Percentiles rank a stretch among this genome's conserved stretches.
These are phyloP conservation scores for Neonothopanus nambi DNA, from an alignment of 1,284 basidiomycete genomes.

Conservation along the genomic window DNA sequence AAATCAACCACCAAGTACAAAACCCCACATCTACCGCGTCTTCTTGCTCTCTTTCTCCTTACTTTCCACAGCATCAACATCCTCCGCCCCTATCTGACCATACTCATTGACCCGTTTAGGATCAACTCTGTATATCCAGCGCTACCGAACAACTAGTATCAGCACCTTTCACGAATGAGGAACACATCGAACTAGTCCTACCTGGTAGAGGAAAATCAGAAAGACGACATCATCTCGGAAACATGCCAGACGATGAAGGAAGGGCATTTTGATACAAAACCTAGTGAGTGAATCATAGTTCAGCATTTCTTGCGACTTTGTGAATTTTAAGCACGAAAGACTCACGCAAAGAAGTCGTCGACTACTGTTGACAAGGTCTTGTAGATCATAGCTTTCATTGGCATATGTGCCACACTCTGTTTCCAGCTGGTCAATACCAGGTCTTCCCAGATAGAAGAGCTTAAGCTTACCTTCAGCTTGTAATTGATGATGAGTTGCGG, in stretches of 20 bases:
- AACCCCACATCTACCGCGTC: slow-evolving; percentile 9
- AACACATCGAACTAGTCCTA: slow-evolving; percentile 32
- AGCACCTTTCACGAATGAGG: background rate
- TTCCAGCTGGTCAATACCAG: slow-evolving; percentile 20
- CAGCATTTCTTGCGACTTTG: slow-evolving; percentile 4
- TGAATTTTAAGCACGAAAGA: slow-evolving; percentile 12
- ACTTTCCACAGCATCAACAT: slow-evolving; percentile 44
- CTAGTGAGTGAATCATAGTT: slow-evolving; percentile 36
- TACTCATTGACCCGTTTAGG: slow-evolving; percentile 94
- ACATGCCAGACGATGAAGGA: slow-evolving; percentile 86
- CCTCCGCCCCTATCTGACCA: slow-evolving; percentile 74
- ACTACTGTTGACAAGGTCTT: slow-evolving; percentile 89
- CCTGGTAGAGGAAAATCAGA: slow-evolving; percentile 83
- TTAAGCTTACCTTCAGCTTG: slow-evolving; percentile 77
- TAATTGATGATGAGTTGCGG: slow-evolving; percentile 96
- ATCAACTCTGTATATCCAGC: slow-evolving; percentile 96
- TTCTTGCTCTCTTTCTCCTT: slow-evolving; percentile 43
- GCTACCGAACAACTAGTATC: slow-evolving; percentile 41
- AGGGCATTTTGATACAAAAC: slow-evolving; percentile 96
- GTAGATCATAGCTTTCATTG: slow-evolving; percentile 96
- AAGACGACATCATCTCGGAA: slow-evolving; percentile 94
- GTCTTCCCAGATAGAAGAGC: slow-evolving; percentile 19
- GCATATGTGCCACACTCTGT: slow-evolving; percentile 89
- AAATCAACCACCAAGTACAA: background rate
- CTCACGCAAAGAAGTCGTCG: slow-evolving; percentile 90